Percentiles rank a stretch among this genome's conserved stretches.
Conservation (phyloP, 768 basidiomycete genomes). For the Favolaschia claudopus region DNA sequence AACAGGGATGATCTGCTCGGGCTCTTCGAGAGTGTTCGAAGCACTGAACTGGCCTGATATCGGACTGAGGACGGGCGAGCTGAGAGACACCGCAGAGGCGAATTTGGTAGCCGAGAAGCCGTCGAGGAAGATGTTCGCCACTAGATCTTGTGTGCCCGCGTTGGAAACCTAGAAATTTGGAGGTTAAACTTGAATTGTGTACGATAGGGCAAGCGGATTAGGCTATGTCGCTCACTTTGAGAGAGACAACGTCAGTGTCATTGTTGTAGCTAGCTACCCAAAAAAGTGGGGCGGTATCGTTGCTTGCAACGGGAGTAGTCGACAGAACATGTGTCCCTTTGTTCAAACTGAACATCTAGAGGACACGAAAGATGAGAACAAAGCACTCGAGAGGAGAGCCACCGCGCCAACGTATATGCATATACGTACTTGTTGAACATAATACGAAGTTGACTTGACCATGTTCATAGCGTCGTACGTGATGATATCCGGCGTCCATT, state of each 20-base stretch:
- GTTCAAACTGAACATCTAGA: conserved; percentile 46
- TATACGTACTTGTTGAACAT: conserved; percentile 43
- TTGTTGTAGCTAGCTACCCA: conserved; percentile 46
- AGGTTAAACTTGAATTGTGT: no score
- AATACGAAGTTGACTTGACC: conserved; percentile 46
- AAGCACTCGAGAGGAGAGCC: background rate
- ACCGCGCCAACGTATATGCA: no score
- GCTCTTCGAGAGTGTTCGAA: conserved; percentile 41
- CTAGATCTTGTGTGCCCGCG: conserved; percentile 38
- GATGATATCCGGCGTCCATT: conserved; percentile 50
- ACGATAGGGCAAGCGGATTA: background rate
- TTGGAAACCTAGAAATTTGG: conserved; percentile 37
- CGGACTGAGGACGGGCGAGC: conserved; percentile 37
- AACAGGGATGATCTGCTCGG: conserved; percentile 41
- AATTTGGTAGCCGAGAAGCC: conserved; percentile 35
- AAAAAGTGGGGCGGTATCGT: conserved; percentile 39
- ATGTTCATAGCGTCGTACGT: conserved; percentile 45
- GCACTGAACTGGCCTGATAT: conserved; percentile 42
- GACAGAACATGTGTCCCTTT: conserved; percentile 41
- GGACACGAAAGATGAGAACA: background rate
- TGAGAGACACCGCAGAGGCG: conserved; percentile 34
- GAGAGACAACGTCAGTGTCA: conserved; percentile 40
- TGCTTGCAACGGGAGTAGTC: conserved; percentile 35
- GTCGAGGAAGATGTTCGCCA: conserved; percentile 41
- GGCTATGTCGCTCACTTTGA: conserved; percentile 35